phyloP scores from a whole-genome alignment of 1,284 basidiomycete species.

The Ustilago shanxiensis region DNA sequence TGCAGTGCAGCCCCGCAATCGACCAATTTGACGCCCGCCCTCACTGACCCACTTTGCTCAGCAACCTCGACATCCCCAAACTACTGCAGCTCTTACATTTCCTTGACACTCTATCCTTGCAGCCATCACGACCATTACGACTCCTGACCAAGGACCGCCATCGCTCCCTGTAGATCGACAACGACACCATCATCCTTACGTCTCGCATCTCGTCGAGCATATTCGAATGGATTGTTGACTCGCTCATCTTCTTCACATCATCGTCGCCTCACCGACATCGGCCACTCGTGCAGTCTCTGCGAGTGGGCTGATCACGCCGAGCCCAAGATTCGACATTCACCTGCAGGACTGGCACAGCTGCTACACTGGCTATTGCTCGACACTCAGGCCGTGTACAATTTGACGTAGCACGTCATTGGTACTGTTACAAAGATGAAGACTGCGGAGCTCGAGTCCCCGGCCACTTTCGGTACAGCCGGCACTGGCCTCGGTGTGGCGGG shows the following conservation, averaged over 20 bases:
- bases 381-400: neutral
- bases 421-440: conserved; percentile 17
- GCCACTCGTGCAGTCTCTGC: neutral
- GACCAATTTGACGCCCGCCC: neutral
- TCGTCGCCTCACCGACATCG: neutral
- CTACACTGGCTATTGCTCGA: neutral
- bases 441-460: conserved; percentile 17
- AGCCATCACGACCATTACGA: neutral
- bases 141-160: neutral
- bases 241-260: neutral
- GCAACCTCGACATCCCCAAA: too few relatives aligned
- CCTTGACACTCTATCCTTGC: neutral
- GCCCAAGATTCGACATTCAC: neutral
- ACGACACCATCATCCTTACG: neutral
- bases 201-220: neutral
- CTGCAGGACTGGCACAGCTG: conserved; percentile 1
- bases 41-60: too few relatives aligned
- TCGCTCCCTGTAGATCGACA: too few relatives aligned
- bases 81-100: neutral
- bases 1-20: neutral
- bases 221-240: neutral
- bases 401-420: neutral
- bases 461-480: conserved; percentile 3
- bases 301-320: neutral
- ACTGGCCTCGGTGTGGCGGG: conserved; percentile 27